These are phyloP conservation scores for Ailanthus altissimus DNA, from an alignment of 345 rosid species.

Conservation along the genomic window DNA sequence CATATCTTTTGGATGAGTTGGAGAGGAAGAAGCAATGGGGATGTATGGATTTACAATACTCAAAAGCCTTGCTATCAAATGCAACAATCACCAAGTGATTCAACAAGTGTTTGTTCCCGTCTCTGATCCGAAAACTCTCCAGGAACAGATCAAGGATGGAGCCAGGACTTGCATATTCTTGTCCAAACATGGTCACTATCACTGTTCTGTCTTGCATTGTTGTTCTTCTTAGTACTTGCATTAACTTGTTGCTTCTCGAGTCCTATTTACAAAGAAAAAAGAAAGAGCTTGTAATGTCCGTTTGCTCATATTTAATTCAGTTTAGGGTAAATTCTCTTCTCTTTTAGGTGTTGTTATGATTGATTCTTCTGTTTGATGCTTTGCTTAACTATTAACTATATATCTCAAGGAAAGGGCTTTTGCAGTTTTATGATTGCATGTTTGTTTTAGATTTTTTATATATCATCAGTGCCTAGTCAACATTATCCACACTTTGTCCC, in stretches of 20 bases:
- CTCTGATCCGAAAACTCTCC: slow-evolving; percentile 47
- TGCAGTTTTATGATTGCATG: background rate
- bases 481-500: background rate
- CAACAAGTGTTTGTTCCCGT: slow-evolving; percentile 37
- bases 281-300: background rate
- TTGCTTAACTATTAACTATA: too few species aligned
- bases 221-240: slow-evolving; percentile 34
- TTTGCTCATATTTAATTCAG: background rate
- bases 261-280: slow-evolving; percentile 15
- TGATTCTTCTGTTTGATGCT: too few species aligned
- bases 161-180: slow-evolving; percentile 42
- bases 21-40: slow-evolving; percentile 40
- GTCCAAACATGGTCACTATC: slow-evolving; percentile 44
- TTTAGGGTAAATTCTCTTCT: background rate
- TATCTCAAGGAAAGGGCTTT: too few species aligned
- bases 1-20: background rate
- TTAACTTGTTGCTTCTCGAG: slow-evolving; percentile 20
- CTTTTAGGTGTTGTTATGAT: background rate
- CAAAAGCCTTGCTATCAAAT: slow-evolving; percentile 40
- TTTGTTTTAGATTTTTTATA: background rate
- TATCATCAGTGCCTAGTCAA: background rate
- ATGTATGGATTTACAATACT: slow-evolving; percentile 38
- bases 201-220: slow-evolving; percentile 37
- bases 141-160: slow-evolving; percentile 56
- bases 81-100: slow-evolving; percentile 51